Evolutionary conservation across 2,329 filamentous ascomycete species (phyloP), one percentile per base, ranked within the genome.

Genomic region (Fusarium algeriense): DNA sequence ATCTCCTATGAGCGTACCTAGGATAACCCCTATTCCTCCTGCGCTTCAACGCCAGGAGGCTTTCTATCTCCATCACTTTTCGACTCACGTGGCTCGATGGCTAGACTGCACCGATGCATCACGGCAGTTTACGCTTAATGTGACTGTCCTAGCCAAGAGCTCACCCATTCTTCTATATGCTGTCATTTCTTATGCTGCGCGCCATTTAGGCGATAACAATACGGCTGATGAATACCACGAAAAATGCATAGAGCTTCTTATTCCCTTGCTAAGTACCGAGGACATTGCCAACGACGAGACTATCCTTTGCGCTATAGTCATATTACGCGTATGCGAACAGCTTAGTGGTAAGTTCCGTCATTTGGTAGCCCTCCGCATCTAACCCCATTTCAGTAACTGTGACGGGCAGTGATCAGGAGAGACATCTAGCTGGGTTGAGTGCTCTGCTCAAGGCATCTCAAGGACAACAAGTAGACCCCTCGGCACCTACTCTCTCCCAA

Each of bases 101-200:
- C 56, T 72, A 19, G 69, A 72, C 48, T 72, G 69, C 34, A 72
- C 69, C 7, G 69, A 72, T 50, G 67, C 69, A 28, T 68, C 67
- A 38, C 69, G 60, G 19, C 67, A 70, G 30, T 72, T 72, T 20
- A 62, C 40, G 14, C 56, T 70, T 3, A 70, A 68, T 37, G 56
- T 65, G 15, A 54, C 67, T 10, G 40, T 48, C 9, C 64, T 72
- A 20, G 60, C 37, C 37, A 62, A 23, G 13, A 59, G n/a, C 15
- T 59, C 53, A 9, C 30, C 20, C 14, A 59, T 62, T 26, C 60
- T 62, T 43, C 37, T 20, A 35, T 62, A 50, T 26, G 60, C 60
- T 2, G 26, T 43, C 7, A 50, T 59, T 44, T 62, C 60, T 13
- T 62, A 49, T 26, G 53, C 60, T 14, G 60, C 60, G 19, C 54